A percentile compares a stretch with the other conserved stretches of the same genome.
phyloP scores from a whole-genome alignment of 352 stramenopile species.

The Halophytophthora batemanensis region DNA sequence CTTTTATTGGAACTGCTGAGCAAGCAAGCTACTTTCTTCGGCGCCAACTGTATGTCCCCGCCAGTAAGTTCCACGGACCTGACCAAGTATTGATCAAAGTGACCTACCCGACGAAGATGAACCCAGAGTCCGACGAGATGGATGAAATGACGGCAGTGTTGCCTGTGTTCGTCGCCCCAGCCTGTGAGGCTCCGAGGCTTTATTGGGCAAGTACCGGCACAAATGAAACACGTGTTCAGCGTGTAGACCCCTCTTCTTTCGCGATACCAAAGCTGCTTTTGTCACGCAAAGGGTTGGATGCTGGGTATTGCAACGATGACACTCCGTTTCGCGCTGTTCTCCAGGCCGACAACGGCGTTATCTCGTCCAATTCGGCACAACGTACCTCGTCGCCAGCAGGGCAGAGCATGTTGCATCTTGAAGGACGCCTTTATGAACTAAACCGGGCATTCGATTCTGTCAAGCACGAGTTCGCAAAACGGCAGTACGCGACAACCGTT shows the following conservation, averaged over 20 bases:
- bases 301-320: conserved; percentile 25
- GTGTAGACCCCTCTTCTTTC: neutral
- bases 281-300: conserved; percentile 20
- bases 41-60: conserved; percentile 25
- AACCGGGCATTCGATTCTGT: conserved; percentile 12
- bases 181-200: conserved; percentile 6
- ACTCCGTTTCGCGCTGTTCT: conserved; percentile 9
- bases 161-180: conserved; percentile 12
- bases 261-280: conserved; percentile 14
- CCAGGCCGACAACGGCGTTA: conserved; percentile 4
- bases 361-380: conserved; percentile 1
- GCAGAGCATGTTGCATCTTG: conserved; percentile 3
- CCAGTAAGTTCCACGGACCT: conserved; percentile 32
- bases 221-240: conserved; percentile 3
- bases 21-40: conserved; percentile 17
- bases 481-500: conserved; percentile 4
- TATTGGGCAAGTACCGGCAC: conserved; percentile 12
- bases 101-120: neutral
- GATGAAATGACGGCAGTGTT: conserved; percentile 10
- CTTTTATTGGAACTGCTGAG: conserved; percentile 9
- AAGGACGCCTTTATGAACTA: conserved; percentile 16
- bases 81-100: conserved; percentile 37
- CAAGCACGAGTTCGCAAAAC: conserved; percentile 17
- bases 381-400: neutral
- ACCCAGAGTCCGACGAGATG: neutral